Evolutionary conservation across 2,329 filamentous ascomycete genomes (phyloP), one percentile per base, ranked within the genome.

Genomic region (Colletotrichum echinochloae): DNA sequence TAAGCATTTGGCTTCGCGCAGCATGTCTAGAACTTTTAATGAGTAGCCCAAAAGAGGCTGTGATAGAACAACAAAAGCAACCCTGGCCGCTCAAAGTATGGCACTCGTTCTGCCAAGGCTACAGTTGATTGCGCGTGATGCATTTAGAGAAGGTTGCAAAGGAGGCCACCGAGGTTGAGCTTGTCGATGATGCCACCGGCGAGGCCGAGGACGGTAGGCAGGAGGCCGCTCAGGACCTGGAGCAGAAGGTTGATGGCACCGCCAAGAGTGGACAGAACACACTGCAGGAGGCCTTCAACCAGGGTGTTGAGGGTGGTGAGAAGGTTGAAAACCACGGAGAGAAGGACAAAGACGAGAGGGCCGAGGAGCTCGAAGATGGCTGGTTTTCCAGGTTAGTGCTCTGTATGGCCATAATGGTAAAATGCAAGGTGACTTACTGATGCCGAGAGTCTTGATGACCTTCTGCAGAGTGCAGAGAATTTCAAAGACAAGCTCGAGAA

Each of bases 321-420:
- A 16, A 70, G 68, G 52, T 70, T 52, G 51, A 48, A 26, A 64
- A 70, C 23, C 11, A 63, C 64, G 37, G 51, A 46, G 16, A 70
- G 64, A 16, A 70, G 68, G 44, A 62, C 52, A 44, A 70, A 68
- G 51, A 70, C 52, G 3, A 70, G 59, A 30, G 68, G 57, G 6
- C 68, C 68, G 14, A 70, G 68, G 11, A 70, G 68, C 52, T 70
- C 68, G 26, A 70, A 70, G 64, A 70, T 68, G 68, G 35, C 63
- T 67, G 9, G 12, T 39, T 52, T 7, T 3, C 16, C 1, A 4
- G 7, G 48, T 51, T 20, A 52, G 60, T 26, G 16, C 4, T 3
- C 12, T 5, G 30, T 5, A 7, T 12, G 7, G 30, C 2, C 1
- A 1, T 2, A 5, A 5, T 14, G 7, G 3, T 1, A 1, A 2